Conservation (phyloP, 495 filamentous ascomycete species). For the Haplographium delicatum region DNA sequence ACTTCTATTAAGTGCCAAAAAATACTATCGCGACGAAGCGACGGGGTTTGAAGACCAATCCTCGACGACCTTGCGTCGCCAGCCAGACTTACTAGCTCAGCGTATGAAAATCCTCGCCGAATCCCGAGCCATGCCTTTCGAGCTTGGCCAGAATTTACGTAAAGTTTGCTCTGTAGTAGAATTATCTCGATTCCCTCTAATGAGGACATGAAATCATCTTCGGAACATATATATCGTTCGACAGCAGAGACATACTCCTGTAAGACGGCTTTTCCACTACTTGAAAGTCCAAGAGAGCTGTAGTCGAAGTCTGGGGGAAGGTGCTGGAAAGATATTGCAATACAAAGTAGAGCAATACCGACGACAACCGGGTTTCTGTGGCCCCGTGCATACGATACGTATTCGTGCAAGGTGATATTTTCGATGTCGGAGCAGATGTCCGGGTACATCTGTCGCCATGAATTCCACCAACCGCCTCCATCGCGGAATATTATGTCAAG, state of each 20-base stretch:
- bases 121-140: slow-evolving; percentile 1
- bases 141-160: neutral
- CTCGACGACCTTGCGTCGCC: neutral
- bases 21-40: neutral
- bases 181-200: slow-evolving; percentile 4
- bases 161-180: slow-evolving; percentile 5
- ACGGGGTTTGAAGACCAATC: neutral
- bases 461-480: slow-evolving; percentile 2
- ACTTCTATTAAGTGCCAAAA: slow-evolving; percentile 4
- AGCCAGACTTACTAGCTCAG: neutral
- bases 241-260: slow-evolving; percentile 2
- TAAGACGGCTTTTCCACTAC: neutral
- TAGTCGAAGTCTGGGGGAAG: neutral
- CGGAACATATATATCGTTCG: neutral
- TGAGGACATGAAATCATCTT: slow-evolving; percentile 1
- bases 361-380: slow-evolving; percentile 1
- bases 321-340: neutral
- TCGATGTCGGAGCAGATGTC: neutral
- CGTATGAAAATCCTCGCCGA: neutral
- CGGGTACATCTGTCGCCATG: neutral
- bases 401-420: neutral
- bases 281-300: neutral
- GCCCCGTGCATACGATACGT: neutral
- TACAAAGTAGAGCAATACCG: neutral
- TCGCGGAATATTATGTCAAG: neutral